Evolutionary conservation across 805 yeast species (phyloP).

Genomic region (Candida namnaoensis): DNA sequence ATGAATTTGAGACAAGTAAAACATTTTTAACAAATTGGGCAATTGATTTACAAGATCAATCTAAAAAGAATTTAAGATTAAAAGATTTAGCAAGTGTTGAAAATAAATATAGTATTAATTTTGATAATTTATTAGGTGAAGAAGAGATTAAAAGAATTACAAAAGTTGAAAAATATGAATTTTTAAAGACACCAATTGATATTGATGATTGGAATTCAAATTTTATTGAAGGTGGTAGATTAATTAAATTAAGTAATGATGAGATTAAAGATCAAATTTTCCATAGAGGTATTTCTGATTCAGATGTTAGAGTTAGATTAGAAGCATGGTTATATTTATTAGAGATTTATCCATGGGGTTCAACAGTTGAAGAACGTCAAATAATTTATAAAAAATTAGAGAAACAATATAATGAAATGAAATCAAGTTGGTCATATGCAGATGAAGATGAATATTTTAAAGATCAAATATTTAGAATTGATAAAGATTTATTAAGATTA

Average conservation of each 20-base stretch:
- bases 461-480: conserved; percentile 85
- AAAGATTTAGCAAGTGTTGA: conserved; percentile 1
- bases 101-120: conserved; percentile 53
- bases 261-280: conserved; percentile 81
- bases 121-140: conserved; percentile 42
- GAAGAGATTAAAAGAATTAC: conserved; percentile 21
- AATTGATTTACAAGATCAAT: conserved; percentile 84
- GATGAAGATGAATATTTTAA: conserved; percentile 67
- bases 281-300: conserved; percentile 71
- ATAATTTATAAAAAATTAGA: conserved; percentile 47
- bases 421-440: conserved; percentile 64
- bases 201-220: conserved; percentile 33
- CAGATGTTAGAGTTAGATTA: conserved; percentile 35
- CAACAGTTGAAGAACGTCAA: conserved; percentile 59
- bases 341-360: conserved; percentile 85
- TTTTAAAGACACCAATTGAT: conserved; percentile 55
- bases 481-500: conserved; percentile 88
- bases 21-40: conserved; percentile 97
- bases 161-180: conserved; percentile 32
- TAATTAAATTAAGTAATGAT: conserved; percentile 51
- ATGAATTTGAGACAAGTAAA: conserved; percentile 89
- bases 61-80: conserved; percentile 33
- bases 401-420: conserved; percentile 53
- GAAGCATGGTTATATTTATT: conserved; percentile 85
- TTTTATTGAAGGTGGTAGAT: conserved; percentile 44